Conservation (phyloP, 345 rosid genomes). For the Camelina laxa region DNA sequence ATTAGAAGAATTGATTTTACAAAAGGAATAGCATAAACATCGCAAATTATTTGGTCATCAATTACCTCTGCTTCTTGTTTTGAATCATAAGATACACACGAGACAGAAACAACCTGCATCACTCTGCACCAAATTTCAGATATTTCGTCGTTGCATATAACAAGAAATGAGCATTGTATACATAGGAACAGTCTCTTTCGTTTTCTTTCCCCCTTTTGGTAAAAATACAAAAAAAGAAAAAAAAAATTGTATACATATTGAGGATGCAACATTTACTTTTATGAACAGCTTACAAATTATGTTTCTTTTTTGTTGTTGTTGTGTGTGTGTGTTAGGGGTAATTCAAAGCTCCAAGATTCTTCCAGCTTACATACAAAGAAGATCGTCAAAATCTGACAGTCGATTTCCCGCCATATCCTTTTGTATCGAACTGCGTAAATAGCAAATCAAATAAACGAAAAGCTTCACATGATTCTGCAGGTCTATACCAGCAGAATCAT, state of each 20-base stretch:
- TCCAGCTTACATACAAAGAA: slow-evolving; percentile 8
- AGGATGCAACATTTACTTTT: slow-evolving; percentile 25
- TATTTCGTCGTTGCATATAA: slow-evolving; percentile 3
- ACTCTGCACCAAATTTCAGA: neutral
- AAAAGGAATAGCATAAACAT: neutral
- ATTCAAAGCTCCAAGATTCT: slow-evolving; percentile 19
- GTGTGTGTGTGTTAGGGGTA: neutral
- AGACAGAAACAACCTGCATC: neutral
- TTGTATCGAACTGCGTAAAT: slow-evolving; percentile 1
- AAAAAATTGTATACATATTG: slow-evolving; percentile 14
- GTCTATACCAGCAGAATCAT: neutral
- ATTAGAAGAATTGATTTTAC: neutral
- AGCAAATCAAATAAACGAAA: neutral
- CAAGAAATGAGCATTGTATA: neutral
- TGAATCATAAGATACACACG: neutral
- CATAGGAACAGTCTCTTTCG: neutral
- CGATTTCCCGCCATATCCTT: neutral
- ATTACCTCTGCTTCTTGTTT: neutral
- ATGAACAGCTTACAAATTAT: slow-evolving; percentile 35
- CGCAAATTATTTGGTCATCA: neutral
- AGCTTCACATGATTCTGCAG: slow-evolving; percentile 10
- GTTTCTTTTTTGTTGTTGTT: neutral
- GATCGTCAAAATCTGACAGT: neutral
- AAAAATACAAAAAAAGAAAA: neutral
- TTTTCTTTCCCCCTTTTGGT: neutral